These are phyloP conservation scores for Peterozyma toletana DNA, from an alignment of 805 yeast species.

Conservation along the genomic window DNA sequence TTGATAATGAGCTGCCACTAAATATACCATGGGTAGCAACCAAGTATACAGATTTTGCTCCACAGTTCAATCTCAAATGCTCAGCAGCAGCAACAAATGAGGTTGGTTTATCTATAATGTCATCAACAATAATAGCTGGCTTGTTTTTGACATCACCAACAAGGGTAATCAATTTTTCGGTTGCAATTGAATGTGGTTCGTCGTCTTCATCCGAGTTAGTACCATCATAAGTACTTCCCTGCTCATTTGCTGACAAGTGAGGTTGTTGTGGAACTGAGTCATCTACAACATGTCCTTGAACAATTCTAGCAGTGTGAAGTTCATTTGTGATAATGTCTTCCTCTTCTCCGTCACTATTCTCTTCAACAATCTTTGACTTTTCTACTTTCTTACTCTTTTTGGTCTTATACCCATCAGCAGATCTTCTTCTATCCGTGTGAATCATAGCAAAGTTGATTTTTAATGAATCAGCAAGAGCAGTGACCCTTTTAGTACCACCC, in stretches of 20 bases:
- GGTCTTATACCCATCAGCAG: slow-evolving; percentile 48
- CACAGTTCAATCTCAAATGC: slow-evolving; percentile 92
- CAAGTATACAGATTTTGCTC: slow-evolving; percentile 84
- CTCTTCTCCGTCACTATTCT: slow-evolving; percentile 33
- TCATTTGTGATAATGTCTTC: slow-evolving; percentile 66
- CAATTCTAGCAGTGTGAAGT: slow-evolving; percentile 92
- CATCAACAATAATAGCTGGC: slow-evolving; percentile 92
- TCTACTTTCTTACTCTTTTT: slow-evolving; percentile 7
- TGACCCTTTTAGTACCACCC: slow-evolving; percentile 97
- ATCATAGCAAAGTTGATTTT: slow-evolving; percentile 98
- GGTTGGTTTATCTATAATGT: slow-evolving; percentile 93
- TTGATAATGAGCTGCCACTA: slow-evolving; percentile 79
- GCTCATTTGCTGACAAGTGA: not conserved
- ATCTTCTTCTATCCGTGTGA: slow-evolving; percentile 94
- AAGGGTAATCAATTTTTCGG: slow-evolving; percentile 85
- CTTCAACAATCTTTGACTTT: not conserved
- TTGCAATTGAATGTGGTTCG: slow-evolving; percentile 51
- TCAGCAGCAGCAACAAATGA: slow-evolving; percentile 97
- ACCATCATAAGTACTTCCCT: slow-evolving; percentile 48
- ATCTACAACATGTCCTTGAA: slow-evolving; percentile 94
- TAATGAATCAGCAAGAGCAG: slow-evolving; percentile 93
- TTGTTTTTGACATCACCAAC: slow-evolving; percentile 93
- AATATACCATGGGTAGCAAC: slow-evolving; percentile 96
- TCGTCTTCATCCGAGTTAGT: slow-evolving; percentile 86
- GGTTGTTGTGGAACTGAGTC: slow-evolving; percentile 52